Conservation (phyloP, 2,329 filamentous ascomycete species). For the Xylaria sp. region DNA sequence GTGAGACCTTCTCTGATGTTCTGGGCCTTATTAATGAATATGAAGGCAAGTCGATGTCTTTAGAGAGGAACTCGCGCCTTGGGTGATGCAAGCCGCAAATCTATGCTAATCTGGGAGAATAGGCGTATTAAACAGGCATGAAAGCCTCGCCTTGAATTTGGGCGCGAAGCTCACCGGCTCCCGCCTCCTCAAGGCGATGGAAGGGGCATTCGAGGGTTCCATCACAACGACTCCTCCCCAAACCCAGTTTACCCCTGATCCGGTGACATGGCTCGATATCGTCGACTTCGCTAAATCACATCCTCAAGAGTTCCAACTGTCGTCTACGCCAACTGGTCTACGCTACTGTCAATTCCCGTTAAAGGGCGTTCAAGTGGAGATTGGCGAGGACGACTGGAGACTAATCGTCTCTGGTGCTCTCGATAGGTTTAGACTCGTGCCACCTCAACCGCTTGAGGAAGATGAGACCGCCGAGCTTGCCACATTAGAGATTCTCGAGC, state of each 20-base stretch:
- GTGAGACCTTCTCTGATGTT: slow-evolving; percentile 78
- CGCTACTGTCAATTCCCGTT: slow-evolving; percentile 84
- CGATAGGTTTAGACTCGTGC: slow-evolving; percentile 77
- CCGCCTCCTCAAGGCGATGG: slow-evolving; percentile 85
- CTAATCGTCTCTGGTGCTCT: slow-evolving; percentile 85
- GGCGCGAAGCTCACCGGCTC: slow-evolving; percentile 85
- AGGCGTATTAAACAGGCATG: slow-evolving; percentile 84
- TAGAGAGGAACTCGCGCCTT: slow-evolving; percentile 11
- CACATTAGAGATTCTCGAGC: slow-evolving; percentile 85
- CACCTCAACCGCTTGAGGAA: slow-evolving; percentile 82
- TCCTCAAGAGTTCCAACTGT: slow-evolving; percentile 79
- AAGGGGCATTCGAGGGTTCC: slow-evolving; percentile 84
- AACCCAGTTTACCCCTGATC: slow-evolving; percentile 65
- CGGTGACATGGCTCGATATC: slow-evolving; percentile 84
- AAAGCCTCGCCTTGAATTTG: slow-evolving; percentile 86
- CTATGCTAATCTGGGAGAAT: slow-evolving; percentile 36
- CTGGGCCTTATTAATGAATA: slow-evolving; percentile 80
- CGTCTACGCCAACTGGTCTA: slow-evolving; percentile 73
- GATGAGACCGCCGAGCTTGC: slow-evolving; percentile 88
- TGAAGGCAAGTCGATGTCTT: slow-evolving; percentile 62
- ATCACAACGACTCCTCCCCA: slow-evolving; percentile 67
- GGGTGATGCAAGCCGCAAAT: background rate
- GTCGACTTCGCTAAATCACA: slow-evolving; percentile 86
- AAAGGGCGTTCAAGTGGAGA: slow-evolving; percentile 84
- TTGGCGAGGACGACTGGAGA: slow-evolving; percentile 87